These are phyloP conservation scores for Gymnopilus junonius DNA, from an alignment of 768 basidiomycete species.

Conservation along the genomic window DNA sequence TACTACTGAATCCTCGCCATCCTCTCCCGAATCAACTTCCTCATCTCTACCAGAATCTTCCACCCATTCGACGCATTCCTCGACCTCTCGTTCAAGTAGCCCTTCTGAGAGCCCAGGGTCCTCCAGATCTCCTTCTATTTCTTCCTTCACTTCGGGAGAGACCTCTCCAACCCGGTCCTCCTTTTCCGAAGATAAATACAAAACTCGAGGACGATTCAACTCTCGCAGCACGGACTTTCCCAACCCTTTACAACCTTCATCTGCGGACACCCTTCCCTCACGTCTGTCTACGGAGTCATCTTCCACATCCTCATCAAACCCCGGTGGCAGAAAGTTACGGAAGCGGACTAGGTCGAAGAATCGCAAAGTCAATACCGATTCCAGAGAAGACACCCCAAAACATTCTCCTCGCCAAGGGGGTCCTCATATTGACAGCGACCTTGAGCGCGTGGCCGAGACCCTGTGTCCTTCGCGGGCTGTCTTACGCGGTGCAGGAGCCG, in stretches of 20 bases:
- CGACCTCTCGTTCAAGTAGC: constrained; percentile 13
- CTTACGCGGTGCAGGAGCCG: constrained; percentile 30
- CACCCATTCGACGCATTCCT: constrained; percentile 7
- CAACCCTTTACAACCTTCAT: constrained; percentile 4
- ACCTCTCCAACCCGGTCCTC: constrained; percentile 16
- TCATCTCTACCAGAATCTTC: constrained; percentile 11
- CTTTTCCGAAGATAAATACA: constrained; percentile 7
- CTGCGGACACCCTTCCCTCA: constrained; percentile 5
- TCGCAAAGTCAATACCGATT: constrained; percentile 16
- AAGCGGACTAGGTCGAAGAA: constrained; percentile 23
- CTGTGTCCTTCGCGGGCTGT: constrained; percentile 23
- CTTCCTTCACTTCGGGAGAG: constrained; percentile 9
- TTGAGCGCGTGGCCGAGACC: constrained; percentile 21
- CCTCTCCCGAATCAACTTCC: constrained; percentile 17
- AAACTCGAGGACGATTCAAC: constrained; percentile 9
- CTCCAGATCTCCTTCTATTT: constrained; percentile 8
- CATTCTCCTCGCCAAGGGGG: constrained; percentile 8
- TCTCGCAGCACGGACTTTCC: constrained; percentile 9
- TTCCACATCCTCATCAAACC: constrained; percentile 15
- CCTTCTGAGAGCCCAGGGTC: constrained; percentile 11
- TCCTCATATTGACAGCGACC: constrained; percentile 13
- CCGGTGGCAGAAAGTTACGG: constrained; percentile 28
- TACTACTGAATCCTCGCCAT: background rate
- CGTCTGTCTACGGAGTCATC: background rate
- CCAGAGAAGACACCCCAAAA: constrained; percentile 21